Evolutionary conservation across 2,329 filamentous ascomycete genomes (phyloP), one percentile per base, ranked within the genome.

Genomic region (Trichophyton schoenleinii): DNA sequence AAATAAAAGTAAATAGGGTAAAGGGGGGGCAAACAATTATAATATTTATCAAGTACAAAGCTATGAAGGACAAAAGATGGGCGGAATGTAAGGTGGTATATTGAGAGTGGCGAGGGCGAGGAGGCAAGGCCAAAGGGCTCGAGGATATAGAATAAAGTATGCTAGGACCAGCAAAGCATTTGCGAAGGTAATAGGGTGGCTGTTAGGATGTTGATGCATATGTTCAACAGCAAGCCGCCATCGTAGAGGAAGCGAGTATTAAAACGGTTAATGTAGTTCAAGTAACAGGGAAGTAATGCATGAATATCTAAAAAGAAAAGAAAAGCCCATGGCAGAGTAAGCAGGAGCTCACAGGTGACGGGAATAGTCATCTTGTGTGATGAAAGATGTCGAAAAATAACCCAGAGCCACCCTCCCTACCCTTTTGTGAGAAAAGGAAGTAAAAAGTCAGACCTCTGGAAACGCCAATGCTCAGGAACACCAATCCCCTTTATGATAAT

Each of bases 41-140:
- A 62, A 41, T 53, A 28, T 60, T 38, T 36, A 63, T 58, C 60
- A 57, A 22, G 55, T 57, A 57, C 20, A 58, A 48, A 58, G 31
- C 38, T 55, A 55, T 55, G 49, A 36, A 55, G 28, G n/a, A 36
- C 1, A 36, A 20, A 15, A 15, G 48, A 20, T 34, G 18, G 15
- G 28, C 28, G n/a, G 52, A n/a, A 20, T 4, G 11, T 52, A 55
- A 18, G 15, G 52, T 36, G 9, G 25, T 13, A 15, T 13, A 15
- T 52, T 13, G 46, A 15, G 46, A 52, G 46, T 28, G 46, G 46
- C 22, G 46, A 52, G 46, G 20, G 3, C 9, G 34, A 20, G 18
- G 18, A 20, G 46, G 6, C 20, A 52, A 28, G 20, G 20, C 44
- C 44, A 48, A 48, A 48, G 44, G 18, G 44, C 18, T 48, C 6